Evolutionary conservation across 768 basidiomycete species (phyloP).

Genomic region (Solioccasus polychromus): DNA sequence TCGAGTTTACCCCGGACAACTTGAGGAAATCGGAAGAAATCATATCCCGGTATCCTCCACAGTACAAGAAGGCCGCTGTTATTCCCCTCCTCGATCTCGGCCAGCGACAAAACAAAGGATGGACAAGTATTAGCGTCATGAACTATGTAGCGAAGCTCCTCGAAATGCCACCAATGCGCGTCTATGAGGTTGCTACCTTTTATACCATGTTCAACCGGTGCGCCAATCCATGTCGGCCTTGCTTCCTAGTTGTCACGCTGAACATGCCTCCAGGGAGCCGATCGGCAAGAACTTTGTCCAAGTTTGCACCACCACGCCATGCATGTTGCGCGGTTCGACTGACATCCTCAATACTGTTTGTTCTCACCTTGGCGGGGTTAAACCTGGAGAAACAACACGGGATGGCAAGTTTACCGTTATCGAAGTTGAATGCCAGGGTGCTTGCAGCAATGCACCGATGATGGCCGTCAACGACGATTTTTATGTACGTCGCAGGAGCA

Average conservation of each 20-base stretch:
- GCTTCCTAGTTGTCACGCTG: not conserved
- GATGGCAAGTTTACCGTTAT: conserved; percentile 97
- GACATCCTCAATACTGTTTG: conserved; percentile 86
- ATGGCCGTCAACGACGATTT: conserved; percentile 94
- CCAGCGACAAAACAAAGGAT: conserved; percentile 97
- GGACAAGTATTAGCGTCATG: conserved; percentile 99
- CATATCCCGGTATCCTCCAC: conserved; percentile 90
- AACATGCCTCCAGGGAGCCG: conserved; percentile 62
- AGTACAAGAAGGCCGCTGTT: conserved; percentile 98
- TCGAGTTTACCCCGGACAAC: conserved; percentile 81
- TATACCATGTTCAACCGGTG: conserved; percentile 99
- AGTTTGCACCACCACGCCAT: conserved; percentile 98
- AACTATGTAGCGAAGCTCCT: conserved; percentile 94
- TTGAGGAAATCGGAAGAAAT: conserved; percentile 83
- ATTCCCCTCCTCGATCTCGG: conserved; percentile 96
- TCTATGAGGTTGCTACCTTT: conserved; percentile 98
- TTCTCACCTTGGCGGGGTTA: conserved; percentile 76
- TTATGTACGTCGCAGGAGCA: conserved; percentile 58
- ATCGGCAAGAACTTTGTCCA: conserved; percentile 94
- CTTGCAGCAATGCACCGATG: conserved; percentile 98
- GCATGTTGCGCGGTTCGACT: conserved; percentile 91
- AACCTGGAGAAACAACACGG: conserved; percentile 88
- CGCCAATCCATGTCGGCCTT: conserved; percentile 18
- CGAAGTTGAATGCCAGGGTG: conserved; percentile 98
- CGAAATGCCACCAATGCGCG: conserved; percentile 96